Conservation (phyloP, 148 eudicot genomes). For the Vaccinium corymbosum region DNA sequence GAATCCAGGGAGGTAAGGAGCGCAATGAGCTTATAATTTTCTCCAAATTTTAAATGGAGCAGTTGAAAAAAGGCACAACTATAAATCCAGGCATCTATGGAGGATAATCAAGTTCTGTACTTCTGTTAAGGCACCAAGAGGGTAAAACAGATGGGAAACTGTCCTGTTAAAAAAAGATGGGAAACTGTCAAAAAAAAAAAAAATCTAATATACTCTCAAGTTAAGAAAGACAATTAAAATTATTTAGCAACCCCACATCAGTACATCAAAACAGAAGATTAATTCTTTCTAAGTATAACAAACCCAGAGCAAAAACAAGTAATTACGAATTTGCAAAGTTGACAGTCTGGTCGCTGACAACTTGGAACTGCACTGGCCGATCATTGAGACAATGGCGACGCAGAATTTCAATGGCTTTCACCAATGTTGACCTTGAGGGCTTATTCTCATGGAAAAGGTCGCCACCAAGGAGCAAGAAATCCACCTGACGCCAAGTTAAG, state of each 20-base stretch:
- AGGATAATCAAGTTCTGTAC: slow-evolving; percentile 3
- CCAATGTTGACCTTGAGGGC: slow-evolving; percentile 91
- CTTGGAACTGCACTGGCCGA: slow-evolving; percentile 94
- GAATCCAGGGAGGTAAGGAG: background rate
- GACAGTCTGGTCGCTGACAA: slow-evolving; percentile 95
- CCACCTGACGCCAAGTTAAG: slow-evolving; percentile 54
- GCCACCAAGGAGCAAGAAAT: slow-evolving; percentile 94
- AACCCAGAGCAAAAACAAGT: slow-evolving; percentile 7
- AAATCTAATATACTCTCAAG: background rate
- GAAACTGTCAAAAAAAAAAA: background rate
- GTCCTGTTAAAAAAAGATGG: background rate
- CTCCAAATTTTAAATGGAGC: background rate
- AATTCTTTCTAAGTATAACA: background rate
- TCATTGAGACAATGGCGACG: slow-evolving; percentile 93
- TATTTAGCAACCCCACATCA: background rate
- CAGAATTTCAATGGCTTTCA: slow-evolving; percentile 84
- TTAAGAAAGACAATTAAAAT: background rate
- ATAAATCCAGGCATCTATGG: background rate
- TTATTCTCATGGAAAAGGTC: slow-evolving; percentile 99
- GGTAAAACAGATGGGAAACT: background rate
- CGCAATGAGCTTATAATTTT: background rate
- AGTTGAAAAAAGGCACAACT: slow-evolving; percentile 4
- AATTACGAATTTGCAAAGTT: slow-evolving; percentile 84
- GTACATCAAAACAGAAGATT: background rate
- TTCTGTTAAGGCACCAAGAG: background rate